Evolutionary conservation across 129 eudicot species (phyloP), one percentile per base, ranked within the genome.

Genomic region (Flaveria robusta): DNA sequence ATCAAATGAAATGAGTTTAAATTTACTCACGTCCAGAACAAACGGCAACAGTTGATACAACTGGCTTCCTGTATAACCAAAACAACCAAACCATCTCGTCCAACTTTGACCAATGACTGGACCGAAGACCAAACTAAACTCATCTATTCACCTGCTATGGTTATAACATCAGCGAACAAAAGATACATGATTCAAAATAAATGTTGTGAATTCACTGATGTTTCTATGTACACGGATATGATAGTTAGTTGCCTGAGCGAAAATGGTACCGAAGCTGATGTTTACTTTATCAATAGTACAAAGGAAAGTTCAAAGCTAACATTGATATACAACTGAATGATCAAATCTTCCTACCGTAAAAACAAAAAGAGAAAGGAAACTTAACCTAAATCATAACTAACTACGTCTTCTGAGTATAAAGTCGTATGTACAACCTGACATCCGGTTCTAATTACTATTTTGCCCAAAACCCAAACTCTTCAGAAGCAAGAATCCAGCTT

Each of bases 361-460:
- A 55, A 41, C 23, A 72, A 10, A 43, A 52, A 2, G 19, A 22
- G 20, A 9, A n/a, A 27, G 45, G 43, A 52, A 43, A 19, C 19
- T 19, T n/a, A 24, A 51, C 4, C 76, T 52, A 52, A 52, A 19
- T 9, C 18, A n/a, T 41, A 60, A 64, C 63, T 46, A 42, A 60
- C 64, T 46, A 27, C 3, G 19, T 26, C 41, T 46, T 60, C 29
- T 43, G 7, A 16, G 29, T 59, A 24, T 18, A 15, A 41, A 74
- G 54, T 74, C 14, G 52, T 62, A 45, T 74, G n/a, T 60, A 45
- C 79, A 62, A 5, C 47, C 5, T 24, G 42, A 39, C 59, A 74
- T 42, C 70, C 42, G 45, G 71, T 19, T 18, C 16, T 39, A n/a
- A 9, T 50, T 50, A 43, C 42, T 23, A 56, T 56, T 58, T 41